Evolutionary conservation across 495 filamentous ascomycete species (phyloP).

Genomic region (Bryoglossum gracile): DNA sequence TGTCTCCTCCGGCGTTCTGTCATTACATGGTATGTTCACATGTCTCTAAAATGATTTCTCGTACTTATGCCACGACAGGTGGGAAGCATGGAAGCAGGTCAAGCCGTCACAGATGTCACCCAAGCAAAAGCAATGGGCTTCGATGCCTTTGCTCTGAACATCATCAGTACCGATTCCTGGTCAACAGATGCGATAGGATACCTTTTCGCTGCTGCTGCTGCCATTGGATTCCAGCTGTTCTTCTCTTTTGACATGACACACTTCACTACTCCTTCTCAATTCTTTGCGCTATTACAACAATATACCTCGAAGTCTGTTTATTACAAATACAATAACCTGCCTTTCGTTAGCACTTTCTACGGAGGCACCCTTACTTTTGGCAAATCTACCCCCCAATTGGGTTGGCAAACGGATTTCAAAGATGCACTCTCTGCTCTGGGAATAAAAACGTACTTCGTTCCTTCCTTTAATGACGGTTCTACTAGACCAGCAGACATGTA

Average conservation of each 20-base stretch:
- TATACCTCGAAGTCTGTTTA: conserved; percentile 27
- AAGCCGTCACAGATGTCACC: not conserved
- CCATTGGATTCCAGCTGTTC: conserved; percentile 32
- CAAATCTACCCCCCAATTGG: conserved; percentile 8
- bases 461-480: conserved; percentile 12
- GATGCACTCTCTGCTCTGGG: conserved; percentile 10
- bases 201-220: conserved; percentile 29
- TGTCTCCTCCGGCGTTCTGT: not conserved
- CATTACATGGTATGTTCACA: not conserved
- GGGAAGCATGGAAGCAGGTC: not conserved
- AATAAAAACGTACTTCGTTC: conserved; percentile 12
- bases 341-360: conserved; percentile 16
- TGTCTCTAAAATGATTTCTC: not conserved
- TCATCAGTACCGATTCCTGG: conserved; percentile 17
- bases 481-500: not conserved
- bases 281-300: conserved; percentile 23
- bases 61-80: not conserved
- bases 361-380: conserved; percentile 13
- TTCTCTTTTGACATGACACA: conserved; percentile 33
- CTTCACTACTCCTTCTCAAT: conserved; percentile 22
- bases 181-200: conserved; percentile 24
- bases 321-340: conserved; percentile 22
- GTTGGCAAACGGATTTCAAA: conserved; percentile 12
- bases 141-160: conserved; percentile 34
- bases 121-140: not conserved